Evolutionary conservation across 83 land plant genomes (phyloP).

Genomic region (Larix sibirica): DNA sequence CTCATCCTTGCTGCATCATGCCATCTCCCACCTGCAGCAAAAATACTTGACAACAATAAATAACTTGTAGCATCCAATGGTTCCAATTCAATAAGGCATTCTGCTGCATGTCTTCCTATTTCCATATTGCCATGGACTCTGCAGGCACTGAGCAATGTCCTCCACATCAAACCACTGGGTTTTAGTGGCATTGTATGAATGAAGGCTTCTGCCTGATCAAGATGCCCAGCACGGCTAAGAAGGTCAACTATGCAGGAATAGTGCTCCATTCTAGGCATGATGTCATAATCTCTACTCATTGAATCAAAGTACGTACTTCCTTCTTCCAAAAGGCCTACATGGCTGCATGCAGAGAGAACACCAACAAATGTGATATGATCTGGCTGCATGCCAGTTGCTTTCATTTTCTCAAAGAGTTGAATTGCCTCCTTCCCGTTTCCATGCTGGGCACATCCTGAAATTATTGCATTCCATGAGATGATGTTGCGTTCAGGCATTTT

Average conservation of each 20-base stretch:
- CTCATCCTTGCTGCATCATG: constrained; percentile 43
- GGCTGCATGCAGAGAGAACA: constrained; percentile 70
- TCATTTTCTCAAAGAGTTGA: constrained; percentile 42
- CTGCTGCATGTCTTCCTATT: constrained; percentile 42
- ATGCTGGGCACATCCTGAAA: constrained; percentile 58
- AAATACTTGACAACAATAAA: constrained; percentile 50
- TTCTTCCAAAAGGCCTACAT: constrained; percentile 52
- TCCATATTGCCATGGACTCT: constrained; percentile 23
- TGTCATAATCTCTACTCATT: constrained; percentile 36
- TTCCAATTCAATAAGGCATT: constrained; percentile 55
- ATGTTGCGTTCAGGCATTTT: constrained; percentile 44
- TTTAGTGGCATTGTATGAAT: constrained; percentile 50
- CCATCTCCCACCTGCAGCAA: constrained; percentile 65
- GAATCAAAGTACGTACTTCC: constrained; percentile 43
- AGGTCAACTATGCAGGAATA: constrained; percentile 66
- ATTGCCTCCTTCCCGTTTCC: constrained; percentile 52
- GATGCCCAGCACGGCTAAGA: constrained; percentile 46
- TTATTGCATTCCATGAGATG: constrained; percentile 65
- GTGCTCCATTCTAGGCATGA: constrained; percentile 51
- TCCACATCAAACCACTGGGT: constrained; percentile 58
- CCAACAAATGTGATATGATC: constrained; percentile 66
- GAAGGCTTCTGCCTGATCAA: constrained; percentile 44
- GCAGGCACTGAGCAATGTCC: constrained; percentile 63
- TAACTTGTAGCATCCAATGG: constrained; percentile 61
- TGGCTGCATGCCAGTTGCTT: constrained; percentile 31